Evolutionary conservation across 306 rosid species (phyloP), one percentile per base, ranked within the genome.

Genomic region (Cucurbita moschata): DNA sequence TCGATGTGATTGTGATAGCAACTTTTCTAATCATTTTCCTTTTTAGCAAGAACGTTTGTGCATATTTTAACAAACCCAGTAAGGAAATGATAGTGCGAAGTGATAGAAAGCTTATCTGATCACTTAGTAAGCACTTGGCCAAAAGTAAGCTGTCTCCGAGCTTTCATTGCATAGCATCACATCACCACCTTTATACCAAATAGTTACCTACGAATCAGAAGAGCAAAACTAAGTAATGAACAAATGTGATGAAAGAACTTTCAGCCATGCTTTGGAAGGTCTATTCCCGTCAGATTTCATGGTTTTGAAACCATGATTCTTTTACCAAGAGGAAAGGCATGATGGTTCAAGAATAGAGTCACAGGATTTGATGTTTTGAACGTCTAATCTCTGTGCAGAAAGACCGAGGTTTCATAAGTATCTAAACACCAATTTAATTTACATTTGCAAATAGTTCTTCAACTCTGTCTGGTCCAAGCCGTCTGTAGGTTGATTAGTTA

Each of bases 401-500:
- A 6, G 21, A 19, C 49, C 39, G 2, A 43, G 42, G 4, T 21
- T 23, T 21, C 16, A 69, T 26, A 38, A 4, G 42, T 2, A 46
- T 65, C 53, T 59, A 74, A 47, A 60, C 35, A 38, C 26, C 10
- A 62, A 51, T 40, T 65, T 47, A 54, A 71, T 68, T 78, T 53
- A 58, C 18, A 76, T n/a, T 4, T 38, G 14, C 43, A 18, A 21
- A 26, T 49, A 6, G 46, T 58, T 37, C 55, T 51, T 42, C 43
- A 35, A 35, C 37, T 50, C 26, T 40, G 64, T 49, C 56, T 58
- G 77, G 50, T 26, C 75, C 16, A n/a, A n/a, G 40, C 72, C 10
- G 16, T 55, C 37, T 55, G 42, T 15, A 37, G 54, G 58, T 74
- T 60, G 73, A 55, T 62, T 60, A 38, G 56, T 79, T 76, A 79